phyloP scores from a whole-genome alignment of 2,329 filamentous ascomycete species.

The Trichoderma pleuroti region DNA sequence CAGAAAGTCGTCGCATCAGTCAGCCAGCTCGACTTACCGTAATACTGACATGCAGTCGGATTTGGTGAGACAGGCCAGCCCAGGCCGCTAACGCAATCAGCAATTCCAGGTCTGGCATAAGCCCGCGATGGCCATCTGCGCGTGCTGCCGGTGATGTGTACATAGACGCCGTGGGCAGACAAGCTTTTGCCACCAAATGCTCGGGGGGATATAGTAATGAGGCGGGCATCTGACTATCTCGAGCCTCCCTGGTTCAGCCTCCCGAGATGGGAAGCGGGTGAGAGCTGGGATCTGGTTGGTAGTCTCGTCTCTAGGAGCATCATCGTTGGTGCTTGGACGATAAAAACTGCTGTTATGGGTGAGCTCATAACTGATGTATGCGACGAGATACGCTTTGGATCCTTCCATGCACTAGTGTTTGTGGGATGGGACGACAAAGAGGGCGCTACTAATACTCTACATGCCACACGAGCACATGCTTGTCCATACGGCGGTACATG shows the following conservation, averaged over 20 bases:
- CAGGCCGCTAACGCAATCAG: constrained; percentile 2
- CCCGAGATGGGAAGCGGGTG: neutral
- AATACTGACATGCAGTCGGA: neutral
- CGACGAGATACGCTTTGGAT: neutral
- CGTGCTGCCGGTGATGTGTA: neutral
- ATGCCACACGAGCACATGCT: neutral
- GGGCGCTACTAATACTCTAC: neutral
- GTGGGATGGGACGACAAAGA: neutral
- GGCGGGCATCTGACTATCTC: neutral
- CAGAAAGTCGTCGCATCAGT: neutral
- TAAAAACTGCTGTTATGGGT: neutral
- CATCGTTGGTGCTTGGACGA: neutral
- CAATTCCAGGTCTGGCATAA: neutral
- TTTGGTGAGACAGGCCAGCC: constrained; percentile 12
- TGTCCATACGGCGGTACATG: neutral
- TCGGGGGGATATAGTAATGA: neutral
- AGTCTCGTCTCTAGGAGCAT: neutral
- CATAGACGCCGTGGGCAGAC: neutral
- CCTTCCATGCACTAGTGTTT: neutral
- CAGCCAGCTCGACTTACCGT: neutral
- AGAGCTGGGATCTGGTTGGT: neutral
- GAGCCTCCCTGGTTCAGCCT: neutral
- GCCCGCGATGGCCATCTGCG: neutral
- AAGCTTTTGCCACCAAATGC: neutral
- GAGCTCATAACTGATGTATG: neutral